Evolutionary conservation across 139 green algal species (phyloP), one percentile per base, ranked within the genome.

Genomic region (Chlamydomonas sphaeroides): DNA sequence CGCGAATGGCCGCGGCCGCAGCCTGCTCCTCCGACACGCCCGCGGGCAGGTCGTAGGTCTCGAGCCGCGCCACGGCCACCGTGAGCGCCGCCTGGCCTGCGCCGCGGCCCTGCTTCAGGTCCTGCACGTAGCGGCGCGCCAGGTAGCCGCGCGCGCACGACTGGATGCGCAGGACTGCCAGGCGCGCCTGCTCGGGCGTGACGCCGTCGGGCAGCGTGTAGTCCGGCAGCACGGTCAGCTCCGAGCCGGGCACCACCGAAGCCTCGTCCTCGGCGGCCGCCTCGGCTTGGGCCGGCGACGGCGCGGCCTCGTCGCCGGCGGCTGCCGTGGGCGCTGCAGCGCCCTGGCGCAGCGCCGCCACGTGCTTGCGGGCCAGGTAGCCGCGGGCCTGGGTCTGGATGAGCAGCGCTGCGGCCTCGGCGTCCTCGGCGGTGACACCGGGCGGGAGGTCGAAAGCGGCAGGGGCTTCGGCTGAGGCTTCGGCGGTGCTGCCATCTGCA

Each of bases 21-120:
- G 72, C 72, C 36, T 39, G 25, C 36, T 80, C 72, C 23, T 18
- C 28, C 21, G 59, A 49, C 14, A 70, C 61, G 41, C 74, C 74
- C 39, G 30, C 38, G 5, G 57, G 57, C 0, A 42, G 26, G 38
- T 80, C 57, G 39, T 42, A 38, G 21, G 23, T 23, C 33, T 36
- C 51, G 25, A 35, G 33, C 4, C 38, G 56, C 6, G 36, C 30
- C 28, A 57, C 72, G 5, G 72, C 72, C 26, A 56, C 61, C 38
- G 57, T 35, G 36, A 80, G 57, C 32, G 72, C 72, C 25, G 33
- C 71, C 53, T 6, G 23, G 51, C 5, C 53, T 18, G 71, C 71
- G 21, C 67, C 71, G 8, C 38, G 25, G 3, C 45, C 56, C 28
- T 25, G 14, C 11, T 21, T 18, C 59, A 39, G 30, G 30, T 66